Conservation (phyloP, 2,329 filamentous ascomycete species). For the Daldinia sp. region DNA sequence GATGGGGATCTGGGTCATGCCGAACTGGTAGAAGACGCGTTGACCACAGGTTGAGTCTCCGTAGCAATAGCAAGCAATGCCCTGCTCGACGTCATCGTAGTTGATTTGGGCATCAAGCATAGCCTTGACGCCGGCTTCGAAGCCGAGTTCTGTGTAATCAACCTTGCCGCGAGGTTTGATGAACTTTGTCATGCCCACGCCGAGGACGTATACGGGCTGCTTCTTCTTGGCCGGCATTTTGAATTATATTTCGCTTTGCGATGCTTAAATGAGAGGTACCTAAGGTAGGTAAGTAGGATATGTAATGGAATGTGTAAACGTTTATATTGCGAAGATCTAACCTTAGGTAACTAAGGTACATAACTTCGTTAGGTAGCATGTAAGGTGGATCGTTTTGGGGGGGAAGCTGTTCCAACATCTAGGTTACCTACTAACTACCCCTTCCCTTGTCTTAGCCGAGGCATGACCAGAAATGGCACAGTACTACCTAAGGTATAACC, state of each 20-base stretch:
- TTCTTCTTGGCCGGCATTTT: conserved; percentile 61
- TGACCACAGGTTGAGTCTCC: conserved; percentile 95
- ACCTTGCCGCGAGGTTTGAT: conserved; percentile 95
- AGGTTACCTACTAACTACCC: background rate
- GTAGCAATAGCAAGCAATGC: conserved; percentile 97
- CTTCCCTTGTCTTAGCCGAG: too few relatives aligned
- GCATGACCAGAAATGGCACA: conserved; percentile 19
- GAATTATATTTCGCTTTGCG: background rate
- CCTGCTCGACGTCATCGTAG: conserved; percentile 96
- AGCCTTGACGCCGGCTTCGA: conserved; percentile 89
- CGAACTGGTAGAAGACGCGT: conserved; percentile 98
- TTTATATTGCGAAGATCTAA: too few relatives aligned
- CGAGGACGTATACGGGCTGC: conserved; percentile 81
- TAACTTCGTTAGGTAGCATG: background rate
- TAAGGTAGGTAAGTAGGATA: background rate
- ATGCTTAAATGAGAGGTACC: background rate
- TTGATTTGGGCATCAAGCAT: conserved; percentile 87
- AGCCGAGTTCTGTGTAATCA: conserved; percentile 93
- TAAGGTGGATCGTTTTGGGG: background rate
- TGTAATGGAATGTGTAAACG: background rate
- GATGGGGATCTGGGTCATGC: conserved; percentile 94
- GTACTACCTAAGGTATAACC: too few relatives aligned
- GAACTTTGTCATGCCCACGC: conserved; percentile 99
- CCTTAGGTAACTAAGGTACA: too few relatives aligned
- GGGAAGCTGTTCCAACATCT: background rate